Evolutionary conservation across 2,329 filamentous ascomycete species (phyloP), one percentile per base, ranked within the genome.

Genomic region (Mycocentrospora acerina): DNA sequence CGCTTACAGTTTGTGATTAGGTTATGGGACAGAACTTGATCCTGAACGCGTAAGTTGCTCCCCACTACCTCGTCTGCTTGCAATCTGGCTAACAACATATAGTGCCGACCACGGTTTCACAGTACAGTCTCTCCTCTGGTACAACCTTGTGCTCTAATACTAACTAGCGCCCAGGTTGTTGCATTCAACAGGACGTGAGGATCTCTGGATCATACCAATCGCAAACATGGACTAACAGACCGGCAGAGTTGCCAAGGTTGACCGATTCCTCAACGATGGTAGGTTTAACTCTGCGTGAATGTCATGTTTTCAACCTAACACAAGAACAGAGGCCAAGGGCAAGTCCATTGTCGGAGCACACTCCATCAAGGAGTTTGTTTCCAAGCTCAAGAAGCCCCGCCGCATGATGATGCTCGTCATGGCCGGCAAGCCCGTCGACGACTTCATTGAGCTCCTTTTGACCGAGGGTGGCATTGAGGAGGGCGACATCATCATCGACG

Each of bases 331-430:
- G 71, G 68, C 72, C 59, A 70, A 68, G 64, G 83, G 90, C 79
- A 96, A 95, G 82, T 86, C 88, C 63, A 86, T 98, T 62, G 82
- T 96, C 55, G 93, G 93, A 71, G 91, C 93, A 62, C 85, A 95
- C 77, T 87, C 84, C 66, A 86, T 89, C 70, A 81, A 95, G 79
- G 93, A 98, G 75, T 96, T 98, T 70, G 82, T 91, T 68, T 75
- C 82, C 74, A 96, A 96, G 83, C 87, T 98, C 71, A 97, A 97
- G 88, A 88, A 81, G 66, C 93, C 93, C 66, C 89, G 93, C 64
- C 87, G 90, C 65, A 83, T 98, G 74, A 98, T 98, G 93, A 83
- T 98, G 66, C 86, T 98, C 59, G 93, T 98, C 76, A 94, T 96
- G 86, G 93, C 93, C 62, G 93, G 93, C 68, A 88, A 93, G 80